Base-by-base conservation (phyloP, 306 rosid species). In the Rubus parviflorus region DNA sequence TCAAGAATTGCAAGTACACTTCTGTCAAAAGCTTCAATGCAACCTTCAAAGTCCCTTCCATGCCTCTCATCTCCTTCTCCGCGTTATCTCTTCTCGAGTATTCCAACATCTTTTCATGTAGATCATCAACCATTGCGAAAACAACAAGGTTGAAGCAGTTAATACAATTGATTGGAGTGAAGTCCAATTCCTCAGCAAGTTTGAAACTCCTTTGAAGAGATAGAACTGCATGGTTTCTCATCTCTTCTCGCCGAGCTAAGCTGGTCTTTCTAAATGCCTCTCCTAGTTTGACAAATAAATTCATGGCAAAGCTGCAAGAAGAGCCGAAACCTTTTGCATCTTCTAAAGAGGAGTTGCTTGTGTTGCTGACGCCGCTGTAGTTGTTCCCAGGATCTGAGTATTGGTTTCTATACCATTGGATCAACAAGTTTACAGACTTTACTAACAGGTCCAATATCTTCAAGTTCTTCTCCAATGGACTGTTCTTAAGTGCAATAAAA, bases 41-140 rank as follows among this genome's bases (percentile, higher is more conserved):
- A 77, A 83, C 73, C 75, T 87, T 90, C 45, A 95, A 83, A 20
- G 99, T 95, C 67, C 88, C 91, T 86, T 95, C 99, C 97, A 90
- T 95, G 22, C 99, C 81, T 81, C 99, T 88, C 86, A 86, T 84
- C 86, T 95, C 99, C 83, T 81, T 90, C 88, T 92, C 97, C 6
- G 96, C 88, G 17, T 86, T 85, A 13, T 89, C 99, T 75, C 99
- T 88, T 73, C 94, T 86, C 7, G 96, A 95, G 78, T 95, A 95
- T 74, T 95, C 99, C 84, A 95, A 63, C 93, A 92, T 88, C 82
- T 95, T 95, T 77, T 95, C 93, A 56, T 92, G 97, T 58, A 95
- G 84, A 80, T 92, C 97, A 74, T 92, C 99, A 11, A 92, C 92
- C 99, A 91, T 95, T 4, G 94, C 89, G 43, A 95, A 95, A 30